Conservation (phyloP, 805 yeast genomes). For the Metschnikowia lunata region DNA sequence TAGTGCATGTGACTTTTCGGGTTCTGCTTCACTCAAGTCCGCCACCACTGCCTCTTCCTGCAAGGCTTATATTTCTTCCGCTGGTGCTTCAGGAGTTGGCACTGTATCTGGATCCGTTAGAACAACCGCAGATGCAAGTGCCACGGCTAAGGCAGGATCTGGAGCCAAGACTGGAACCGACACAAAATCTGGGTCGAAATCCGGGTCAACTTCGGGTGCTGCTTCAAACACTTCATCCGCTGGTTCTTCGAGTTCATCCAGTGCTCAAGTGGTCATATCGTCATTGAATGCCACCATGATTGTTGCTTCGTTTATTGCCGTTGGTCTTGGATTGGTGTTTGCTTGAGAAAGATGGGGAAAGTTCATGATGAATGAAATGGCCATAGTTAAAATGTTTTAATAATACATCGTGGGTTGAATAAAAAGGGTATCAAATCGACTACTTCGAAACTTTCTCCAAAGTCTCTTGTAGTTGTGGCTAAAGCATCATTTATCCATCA, state of each 20-base stretch:
- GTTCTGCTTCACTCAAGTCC: slow-evolving; percentile 39
- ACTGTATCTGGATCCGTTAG: slow-evolving; percentile 29
- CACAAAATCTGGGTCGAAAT: slow-evolving; percentile 1
- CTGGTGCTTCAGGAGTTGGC: slow-evolving; percentile 71
- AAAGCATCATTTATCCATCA: slow-evolving; percentile 23
- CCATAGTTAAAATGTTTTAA: not conserved
- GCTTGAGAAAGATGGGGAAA: slow-evolving; percentile 1
- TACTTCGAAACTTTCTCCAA: not conserved
- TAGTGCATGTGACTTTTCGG: slow-evolving; percentile 65
- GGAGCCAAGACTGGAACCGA: slow-evolving; percentile 1
- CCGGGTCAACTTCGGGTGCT: slow-evolving; percentile 1
- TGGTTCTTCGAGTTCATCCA: slow-evolving; percentile 19
- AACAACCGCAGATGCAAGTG: slow-evolving; percentile 21
- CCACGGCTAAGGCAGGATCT: slow-evolving; percentile 19
- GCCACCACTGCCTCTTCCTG: slow-evolving; percentile 53
- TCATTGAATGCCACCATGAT: slow-evolving; percentile 18
- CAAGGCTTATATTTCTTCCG: slow-evolving; percentile 53
- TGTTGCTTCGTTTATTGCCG: slow-evolving; percentile 21
- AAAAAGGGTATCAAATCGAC: not conserved
- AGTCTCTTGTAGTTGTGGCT: not conserved
- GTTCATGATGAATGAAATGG: not conserved
- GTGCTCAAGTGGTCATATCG: slow-evolving; percentile 14
- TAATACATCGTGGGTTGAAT: not conserved
- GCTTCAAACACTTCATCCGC: slow-evolving; percentile 12
- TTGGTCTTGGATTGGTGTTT: slow-evolving; percentile 28